phyloP scores from a whole-genome alignment of 805 yeast species.

The Saccharomycopsis fodiens region DNA sequence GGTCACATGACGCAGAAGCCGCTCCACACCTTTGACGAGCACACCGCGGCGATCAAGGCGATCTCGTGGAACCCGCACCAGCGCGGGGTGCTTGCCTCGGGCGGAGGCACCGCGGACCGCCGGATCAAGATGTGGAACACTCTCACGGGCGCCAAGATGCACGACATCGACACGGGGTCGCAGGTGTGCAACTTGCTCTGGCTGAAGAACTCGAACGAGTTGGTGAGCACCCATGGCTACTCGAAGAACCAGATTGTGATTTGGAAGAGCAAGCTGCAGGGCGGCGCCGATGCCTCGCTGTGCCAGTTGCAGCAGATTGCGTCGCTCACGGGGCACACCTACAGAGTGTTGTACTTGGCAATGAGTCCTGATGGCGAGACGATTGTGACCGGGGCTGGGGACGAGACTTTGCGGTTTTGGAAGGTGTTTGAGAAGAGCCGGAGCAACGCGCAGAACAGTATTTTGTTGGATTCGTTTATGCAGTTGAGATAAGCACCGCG shows the following conservation, averaged over 20 bases:
- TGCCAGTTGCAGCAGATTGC: conserved; percentile 74
- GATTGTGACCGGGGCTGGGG: conserved; percentile 97
- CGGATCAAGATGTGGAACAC: conserved; percentile 91
- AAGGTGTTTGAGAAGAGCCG: conserved; percentile 79
- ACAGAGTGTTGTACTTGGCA: conserved; percentile 81
- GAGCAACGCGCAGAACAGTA: conserved; percentile 48
- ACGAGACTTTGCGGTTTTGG: conserved; percentile 94
- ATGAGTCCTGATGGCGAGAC: conserved; percentile 95
- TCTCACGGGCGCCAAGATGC: conserved; percentile 59
- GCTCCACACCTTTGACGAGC: conserved; percentile 66
- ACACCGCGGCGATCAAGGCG: conserved; percentile 94
- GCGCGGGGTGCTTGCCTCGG: conserved; percentile 85
- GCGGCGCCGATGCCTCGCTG: neutral
- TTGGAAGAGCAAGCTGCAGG: conserved; percentile 77
- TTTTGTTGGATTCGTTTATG: conserved; percentile 68
- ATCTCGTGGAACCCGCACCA: conserved; percentile 98
- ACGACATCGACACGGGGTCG: conserved; percentile 89
- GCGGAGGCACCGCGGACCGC: conserved; percentile 96
- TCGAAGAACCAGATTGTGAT: conserved; percentile 83
- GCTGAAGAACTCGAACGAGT: conserved; percentile 87
- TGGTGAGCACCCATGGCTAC: conserved; percentile 93
- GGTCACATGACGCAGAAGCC: conserved; percentile 61
- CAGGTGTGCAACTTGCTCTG: conserved; percentile 93
- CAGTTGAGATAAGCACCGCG: conserved; percentile 63
- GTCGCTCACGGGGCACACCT: conserved; percentile 88